Conservation (phyloP, 768 basidiomycete genomes). For the Strobilomyces echinocephalus region DNA sequence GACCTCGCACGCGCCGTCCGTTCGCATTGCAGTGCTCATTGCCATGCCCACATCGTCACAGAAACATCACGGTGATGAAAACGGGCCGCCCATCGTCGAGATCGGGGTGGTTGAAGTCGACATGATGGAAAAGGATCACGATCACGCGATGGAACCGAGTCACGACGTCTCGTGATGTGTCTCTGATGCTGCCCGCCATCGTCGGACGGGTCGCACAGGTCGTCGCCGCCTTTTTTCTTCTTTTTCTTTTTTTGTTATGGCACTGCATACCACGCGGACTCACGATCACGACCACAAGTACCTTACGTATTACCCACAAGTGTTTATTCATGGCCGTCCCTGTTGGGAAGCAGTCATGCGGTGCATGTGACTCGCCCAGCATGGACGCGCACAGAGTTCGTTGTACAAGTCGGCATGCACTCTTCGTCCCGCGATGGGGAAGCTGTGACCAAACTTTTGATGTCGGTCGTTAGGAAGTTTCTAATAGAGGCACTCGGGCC, state of each 20-base stretch:
- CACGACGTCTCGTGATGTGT: slow-evolving; percentile 9
- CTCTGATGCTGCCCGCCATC: neutral
- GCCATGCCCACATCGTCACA: slow-evolving; percentile 36
- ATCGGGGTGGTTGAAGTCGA: slow-evolving; percentile 27
- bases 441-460: neutral
- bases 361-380: neutral
- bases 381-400: neutral
- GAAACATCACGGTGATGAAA: slow-evolving; percentile 15
- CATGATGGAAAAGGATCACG: neutral
- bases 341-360: neutral
- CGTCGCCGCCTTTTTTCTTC: too few species aligned
- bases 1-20: slow-evolving; percentile 14
- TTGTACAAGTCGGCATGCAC: neutral
- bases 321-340: neutral
- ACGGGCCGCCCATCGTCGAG: slow-evolving; percentile 31
- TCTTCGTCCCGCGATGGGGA: neutral
- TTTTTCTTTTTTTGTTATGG: neutral
- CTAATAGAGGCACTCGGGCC: too few species aligned
- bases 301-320: neutral
- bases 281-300: neutral
- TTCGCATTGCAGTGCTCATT: slow-evolving; percentile 41
- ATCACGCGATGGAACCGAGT: neutral
- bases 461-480: too few species aligned
- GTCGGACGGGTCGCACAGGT: slow-evolving; percentile 5
- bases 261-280: slow-evolving; percentile 6